phyloP scores from a whole-genome alignment of 129 eudicot species.

The Flaveria bidentis region DNA sequence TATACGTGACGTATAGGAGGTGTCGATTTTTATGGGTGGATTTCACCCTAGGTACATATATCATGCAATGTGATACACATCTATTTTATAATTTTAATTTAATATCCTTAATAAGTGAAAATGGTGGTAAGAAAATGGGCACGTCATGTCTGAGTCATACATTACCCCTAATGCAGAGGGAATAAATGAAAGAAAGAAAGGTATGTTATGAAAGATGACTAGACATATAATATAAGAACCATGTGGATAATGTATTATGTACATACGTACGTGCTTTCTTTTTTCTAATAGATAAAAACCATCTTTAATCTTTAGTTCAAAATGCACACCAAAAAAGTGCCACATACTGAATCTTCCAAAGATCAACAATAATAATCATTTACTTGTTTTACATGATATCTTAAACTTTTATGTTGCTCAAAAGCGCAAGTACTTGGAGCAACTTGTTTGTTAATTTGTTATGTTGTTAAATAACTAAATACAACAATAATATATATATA shows the following conservation, averaged over 20 bases:
- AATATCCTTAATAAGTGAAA: conserved; percentile 5
- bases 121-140: conserved; percentile 17
- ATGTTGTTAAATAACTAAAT: too few species aligned
- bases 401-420: neutral
- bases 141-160: conserved; percentile 27
- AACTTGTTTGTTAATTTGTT: too few species aligned
- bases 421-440: too few species aligned
- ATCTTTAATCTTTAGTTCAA: neutral
- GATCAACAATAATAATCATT: neutral
- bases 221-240: conserved; percentile 28
- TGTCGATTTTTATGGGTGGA: too few species aligned
- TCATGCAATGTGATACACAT: neutral
- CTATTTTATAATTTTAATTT: neutral
- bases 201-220: conserved; percentile 7
- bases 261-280: conserved; percentile 12
- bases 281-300: neutral
- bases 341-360: neutral
- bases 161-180: conserved; percentile 1
- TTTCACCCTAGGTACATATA: neutral
- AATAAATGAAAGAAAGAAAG: neutral
- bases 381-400: neutral
- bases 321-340: neutral
- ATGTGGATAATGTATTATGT: conserved; percentile 1
- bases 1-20: too few species aligned
- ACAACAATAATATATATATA: too few species aligned